phyloP scores from a whole-genome alignment of 495 filamentous ascomycete genomes.

The Aspergillus ostianus region DNA sequence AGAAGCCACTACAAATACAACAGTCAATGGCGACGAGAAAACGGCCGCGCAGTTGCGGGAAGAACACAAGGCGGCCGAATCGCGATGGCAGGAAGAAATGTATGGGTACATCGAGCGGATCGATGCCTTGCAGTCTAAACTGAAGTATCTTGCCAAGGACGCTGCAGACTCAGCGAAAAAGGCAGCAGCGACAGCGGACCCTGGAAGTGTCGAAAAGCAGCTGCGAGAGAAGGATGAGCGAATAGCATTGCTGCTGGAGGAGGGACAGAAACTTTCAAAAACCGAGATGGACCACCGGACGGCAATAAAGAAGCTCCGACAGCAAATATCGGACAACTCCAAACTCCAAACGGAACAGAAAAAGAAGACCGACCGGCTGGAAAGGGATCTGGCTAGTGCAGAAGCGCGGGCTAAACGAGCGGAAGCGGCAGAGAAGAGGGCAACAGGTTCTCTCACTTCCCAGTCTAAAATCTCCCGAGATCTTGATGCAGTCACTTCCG shows the following conservation, averaged over 20 bases:
- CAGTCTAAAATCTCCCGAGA: constrained; percentile 69
- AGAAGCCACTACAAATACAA: constrained; percentile 15
- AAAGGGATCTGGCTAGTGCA: constrained; percentile 57
- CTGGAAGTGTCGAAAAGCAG: constrained; percentile 69
- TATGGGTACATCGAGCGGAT: constrained; percentile 84
- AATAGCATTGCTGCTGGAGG: constrained; percentile 84
- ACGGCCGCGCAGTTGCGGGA: constrained; percentile 50
- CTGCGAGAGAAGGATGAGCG: constrained; percentile 86
- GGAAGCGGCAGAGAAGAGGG: constrained; percentile 63
- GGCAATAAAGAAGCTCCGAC: constrained; percentile 82
- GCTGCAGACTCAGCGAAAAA: constrained; percentile 68
- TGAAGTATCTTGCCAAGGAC: constrained; percentile 81
- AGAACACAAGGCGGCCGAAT: constrained; percentile 58
- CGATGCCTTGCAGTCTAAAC: constrained; percentile 86
- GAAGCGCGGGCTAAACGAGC: constrained; percentile 62
- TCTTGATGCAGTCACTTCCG: constrained; percentile 61
- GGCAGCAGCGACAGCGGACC: constrained; percentile 56
- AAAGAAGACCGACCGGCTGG: constrained; percentile 62
- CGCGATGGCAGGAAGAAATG: constrained; percentile 73
- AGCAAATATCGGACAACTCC: constrained; percentile 56
- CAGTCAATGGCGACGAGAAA: constrained; percentile 27
- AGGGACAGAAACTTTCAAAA: constrained; percentile 85
- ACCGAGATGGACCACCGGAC: constrained; percentile 80
- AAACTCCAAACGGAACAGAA: constrained; percentile 46
- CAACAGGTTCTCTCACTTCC: constrained; percentile 62